A percentile compares a stretch with the other conserved stretches of the same genome.
Evolutionary conservation across 2,329 filamentous ascomycete species (phyloP).

Genomic region (Zasmidium citrigriseum): DNA sequence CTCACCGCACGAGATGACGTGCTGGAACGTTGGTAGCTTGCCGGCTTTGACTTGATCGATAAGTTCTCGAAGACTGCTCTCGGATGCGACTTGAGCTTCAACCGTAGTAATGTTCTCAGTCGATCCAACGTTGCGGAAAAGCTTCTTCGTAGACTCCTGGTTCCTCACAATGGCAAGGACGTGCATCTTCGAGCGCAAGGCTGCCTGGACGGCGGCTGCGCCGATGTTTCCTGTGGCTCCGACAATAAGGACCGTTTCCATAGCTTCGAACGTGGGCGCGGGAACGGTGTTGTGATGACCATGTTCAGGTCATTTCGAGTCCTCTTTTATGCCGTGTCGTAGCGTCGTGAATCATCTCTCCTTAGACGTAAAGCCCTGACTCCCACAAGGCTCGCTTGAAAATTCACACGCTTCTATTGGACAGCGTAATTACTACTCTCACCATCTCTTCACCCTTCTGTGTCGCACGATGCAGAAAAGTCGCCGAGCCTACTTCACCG

Average conservation of each 20-base stretch:
- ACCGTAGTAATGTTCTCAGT: constrained; percentile 34
- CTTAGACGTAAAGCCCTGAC: too few species aligned
- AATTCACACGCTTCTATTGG: too few species aligned
- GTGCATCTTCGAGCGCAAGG: constrained; percentile 31
- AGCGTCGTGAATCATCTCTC: too few species aligned
- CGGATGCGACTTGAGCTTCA: constrained; percentile 37
- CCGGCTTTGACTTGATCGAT: constrained; percentile 38
- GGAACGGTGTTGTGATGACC: too few species aligned
- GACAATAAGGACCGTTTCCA: constrained; percentile 39
- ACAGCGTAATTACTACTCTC: too few species aligned
- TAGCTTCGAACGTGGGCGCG: too few species aligned
- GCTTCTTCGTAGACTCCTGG: constrained; percentile 37
- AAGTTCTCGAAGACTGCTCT: constrained; percentile 34
- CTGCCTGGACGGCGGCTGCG: constrained; percentile 34
- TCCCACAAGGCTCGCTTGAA: too few species aligned
- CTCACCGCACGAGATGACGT: constrained; percentile 39
- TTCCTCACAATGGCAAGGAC: constrained; percentile 43
- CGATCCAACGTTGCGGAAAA: constrained; percentile 34
- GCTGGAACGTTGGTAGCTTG: constrained; percentile 40
- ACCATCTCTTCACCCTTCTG: too few species aligned
- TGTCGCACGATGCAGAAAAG: too few species aligned
- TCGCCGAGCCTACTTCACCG: too few species aligned
- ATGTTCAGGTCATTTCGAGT: too few species aligned
- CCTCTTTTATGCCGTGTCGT: too few species aligned
- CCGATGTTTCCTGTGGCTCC: constrained; percentile 45